Percentiles rank a stretch among this genome's conserved stretches.
phyloP scores from a whole-genome alignment of 176 grass and related monocot genomes.

The Phyllostachys edulis region DNA sequence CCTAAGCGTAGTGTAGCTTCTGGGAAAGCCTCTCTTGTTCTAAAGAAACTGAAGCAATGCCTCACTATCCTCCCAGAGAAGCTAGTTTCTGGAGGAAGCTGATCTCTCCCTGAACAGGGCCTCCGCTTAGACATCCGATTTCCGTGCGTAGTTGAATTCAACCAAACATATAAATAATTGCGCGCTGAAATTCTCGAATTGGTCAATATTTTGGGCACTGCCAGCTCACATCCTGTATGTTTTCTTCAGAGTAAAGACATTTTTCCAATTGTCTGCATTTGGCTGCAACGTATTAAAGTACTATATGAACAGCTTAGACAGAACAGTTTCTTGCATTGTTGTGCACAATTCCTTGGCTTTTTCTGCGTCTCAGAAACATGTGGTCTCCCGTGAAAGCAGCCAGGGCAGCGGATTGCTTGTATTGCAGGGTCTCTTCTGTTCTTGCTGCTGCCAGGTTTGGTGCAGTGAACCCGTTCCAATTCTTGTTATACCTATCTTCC shows the following conservation, averaged over 20 bases:
- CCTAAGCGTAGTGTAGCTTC: too few species aligned
- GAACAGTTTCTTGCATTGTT: constrained; percentile 19
- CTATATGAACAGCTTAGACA: neutral
- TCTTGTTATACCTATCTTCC: neutral
- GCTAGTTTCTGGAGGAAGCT: neutral
- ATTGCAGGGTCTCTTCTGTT: constrained; percentile 23
- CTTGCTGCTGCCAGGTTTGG: constrained; percentile 29
- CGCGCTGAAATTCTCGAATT: neutral
- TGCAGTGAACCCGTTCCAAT: neutral
- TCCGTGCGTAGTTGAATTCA: neutral
- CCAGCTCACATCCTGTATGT: neutral
- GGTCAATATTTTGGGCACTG: constrained; percentile 17
- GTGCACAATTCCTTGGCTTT: constrained; percentile 29
- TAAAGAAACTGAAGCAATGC: too few species aligned
- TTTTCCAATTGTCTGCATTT: constrained; percentile 15
- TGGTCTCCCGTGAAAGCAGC: constrained; percentile 36
- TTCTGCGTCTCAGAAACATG: constrained; percentile 29
- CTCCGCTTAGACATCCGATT: neutral
- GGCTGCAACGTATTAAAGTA: constrained; percentile 5
- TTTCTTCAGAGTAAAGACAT: constrained; percentile 37
- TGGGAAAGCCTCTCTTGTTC: neutral
- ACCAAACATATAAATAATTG: neutral
- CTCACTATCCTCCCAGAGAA: neutral
- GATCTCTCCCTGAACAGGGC: neutral
- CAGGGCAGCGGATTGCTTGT: constrained; percentile 20